Evolutionary conservation across 2,329 filamentous ascomycete species (phyloP).

Genomic region (Cercospora sesami): DNA sequence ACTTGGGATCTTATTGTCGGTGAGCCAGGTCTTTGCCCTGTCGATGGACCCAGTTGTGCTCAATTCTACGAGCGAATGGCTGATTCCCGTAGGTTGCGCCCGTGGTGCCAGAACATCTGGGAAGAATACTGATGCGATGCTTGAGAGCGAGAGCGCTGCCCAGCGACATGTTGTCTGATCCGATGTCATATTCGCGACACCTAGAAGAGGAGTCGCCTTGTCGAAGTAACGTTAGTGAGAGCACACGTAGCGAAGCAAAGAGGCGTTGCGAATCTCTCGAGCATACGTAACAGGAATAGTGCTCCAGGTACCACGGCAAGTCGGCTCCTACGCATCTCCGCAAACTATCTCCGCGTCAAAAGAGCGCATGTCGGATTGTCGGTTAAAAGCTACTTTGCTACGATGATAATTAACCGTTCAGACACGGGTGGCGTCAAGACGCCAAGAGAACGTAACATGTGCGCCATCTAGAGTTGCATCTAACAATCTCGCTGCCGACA

Average conservation of each 20-base stretch:
- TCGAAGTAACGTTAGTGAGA: not conserved
- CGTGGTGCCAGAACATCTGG: constrained; percentile 30
- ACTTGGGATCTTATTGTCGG: constrained; percentile 29
- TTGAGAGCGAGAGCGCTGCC: constrained; percentile 13
- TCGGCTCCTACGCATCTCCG: too few species aligned
- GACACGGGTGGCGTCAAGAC: constrained; percentile 1
- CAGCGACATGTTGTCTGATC: constrained; percentile 8
- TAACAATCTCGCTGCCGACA: constrained; percentile 4
- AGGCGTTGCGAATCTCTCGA: too few species aligned
- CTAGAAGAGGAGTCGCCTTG: not conserved
- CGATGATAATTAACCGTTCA: constrained; percentile 6
- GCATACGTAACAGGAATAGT: too few species aligned
- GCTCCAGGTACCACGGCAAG: too few species aligned
- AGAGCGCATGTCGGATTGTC: too few species aligned
- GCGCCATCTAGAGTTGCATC: not conserved
- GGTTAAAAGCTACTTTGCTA: not conserved
- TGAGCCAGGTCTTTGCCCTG: constrained; percentile 29
- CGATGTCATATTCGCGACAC: constrained; percentile 3
- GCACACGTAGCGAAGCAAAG: too few species aligned
- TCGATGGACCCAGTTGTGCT: constrained; percentile 30
- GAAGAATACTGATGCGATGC: constrained; percentile 26
- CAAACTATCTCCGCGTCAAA: too few species aligned
- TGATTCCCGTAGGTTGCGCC: constrained; percentile 19
- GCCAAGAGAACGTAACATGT: not conserved
- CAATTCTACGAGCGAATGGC: constrained; percentile 32